These are phyloP conservation scores for Solanum ossicruentum DNA, from an alignment of 257 asterid species.

Conservation along the genomic window DNA sequence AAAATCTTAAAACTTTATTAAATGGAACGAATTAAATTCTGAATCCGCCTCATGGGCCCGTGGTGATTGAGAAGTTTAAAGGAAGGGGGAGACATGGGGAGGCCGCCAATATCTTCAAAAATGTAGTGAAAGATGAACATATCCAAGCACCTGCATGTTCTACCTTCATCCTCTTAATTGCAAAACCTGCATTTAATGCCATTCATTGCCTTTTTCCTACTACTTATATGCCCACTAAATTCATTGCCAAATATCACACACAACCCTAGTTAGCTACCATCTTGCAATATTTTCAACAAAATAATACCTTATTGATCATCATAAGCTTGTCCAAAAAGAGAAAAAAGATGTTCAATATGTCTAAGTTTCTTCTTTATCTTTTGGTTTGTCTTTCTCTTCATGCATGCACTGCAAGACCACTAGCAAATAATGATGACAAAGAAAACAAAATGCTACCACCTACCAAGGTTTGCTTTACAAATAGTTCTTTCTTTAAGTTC, in stretches of 20 bases:
- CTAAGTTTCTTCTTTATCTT: slow-evolving; percentile 16
- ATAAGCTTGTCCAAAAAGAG: background rate
- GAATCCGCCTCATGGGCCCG: background rate
- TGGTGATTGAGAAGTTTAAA: background rate
- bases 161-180: slow-evolving; percentile 12
- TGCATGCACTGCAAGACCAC: slow-evolving; percentile 56
- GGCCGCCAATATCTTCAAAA: slow-evolving; percentile 26
- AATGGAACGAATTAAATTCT: background rate
- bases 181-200: slow-evolving; percentile 52
- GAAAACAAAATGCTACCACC: slow-evolving; percentile 4
- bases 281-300: background rate
- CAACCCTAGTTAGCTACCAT: background rate
- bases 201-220: slow-evolving; percentile 2
- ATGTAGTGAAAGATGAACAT: slow-evolving; percentile 21
- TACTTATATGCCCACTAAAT: slow-evolving; percentile 1
- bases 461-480: slow-evolving; percentile 13
- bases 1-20: background rate
- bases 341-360: slow-evolving; percentile 5
- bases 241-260: background rate
- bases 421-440: slow-evolving; percentile 3
- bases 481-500: background rate
- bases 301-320: background rate
- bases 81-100: slow-evolving; percentile 24
- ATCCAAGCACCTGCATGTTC: slow-evolving; percentile 57
- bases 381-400: slow-evolving; percentile 29